Percentiles rank a stretch among this genome's conserved stretches.
Evolutionary conservation across 192 early-diverging fungal species (phyloP).

Genomic region (Helicostylum pulchrum): DNA sequence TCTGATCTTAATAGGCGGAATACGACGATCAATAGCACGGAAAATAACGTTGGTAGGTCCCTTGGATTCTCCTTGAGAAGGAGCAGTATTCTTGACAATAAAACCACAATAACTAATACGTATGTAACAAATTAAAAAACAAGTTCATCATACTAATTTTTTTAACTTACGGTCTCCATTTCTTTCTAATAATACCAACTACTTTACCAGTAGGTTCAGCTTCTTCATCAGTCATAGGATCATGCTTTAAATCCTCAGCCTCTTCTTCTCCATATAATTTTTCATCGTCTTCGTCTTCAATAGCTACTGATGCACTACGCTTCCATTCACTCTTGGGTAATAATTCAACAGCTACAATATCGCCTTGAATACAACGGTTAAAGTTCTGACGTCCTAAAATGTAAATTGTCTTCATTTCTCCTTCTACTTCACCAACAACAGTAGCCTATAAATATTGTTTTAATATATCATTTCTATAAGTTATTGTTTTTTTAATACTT

Average conservation of each 20-base stretch:
- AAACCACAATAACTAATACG: conserved; percentile 73
- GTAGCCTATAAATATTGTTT: conserved; percentile 52
- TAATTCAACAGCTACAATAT: conserved; percentile 84
- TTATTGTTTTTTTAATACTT: not conserved
- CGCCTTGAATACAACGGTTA: conserved; percentile 92
- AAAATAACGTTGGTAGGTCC: conserved; percentile 75
- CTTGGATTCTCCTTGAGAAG: conserved; percentile 54
- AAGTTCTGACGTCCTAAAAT: conserved; percentile 79
- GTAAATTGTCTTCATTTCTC: conserved; percentile 69
- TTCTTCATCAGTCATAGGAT: conserved; percentile 61
- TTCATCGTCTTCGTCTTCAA: conserved; percentile 71
- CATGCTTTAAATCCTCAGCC: conserved; percentile 44
- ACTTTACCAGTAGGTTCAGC: conserved; percentile 79
- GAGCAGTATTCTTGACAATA: conserved; percentile 68
- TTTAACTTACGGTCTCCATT: conserved; percentile 75
- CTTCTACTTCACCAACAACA: conserved; percentile 70
- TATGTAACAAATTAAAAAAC: too few relatives aligned
- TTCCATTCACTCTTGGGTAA: conserved; percentile 87
- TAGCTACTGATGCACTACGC: conserved; percentile 61
- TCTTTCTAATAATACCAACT: conserved; percentile 91
- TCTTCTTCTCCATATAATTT: conserved; percentile 37
- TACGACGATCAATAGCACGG: conserved; percentile 86
- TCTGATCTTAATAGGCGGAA: conserved; percentile 91
- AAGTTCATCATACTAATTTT: not conserved
- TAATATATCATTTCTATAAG: not conserved